These are phyloP conservation scores for Paracoccidioides lutzii DNA, from an alignment of 2,329 filamentous ascomycete genomes.

Conservation along the genomic window DNA sequence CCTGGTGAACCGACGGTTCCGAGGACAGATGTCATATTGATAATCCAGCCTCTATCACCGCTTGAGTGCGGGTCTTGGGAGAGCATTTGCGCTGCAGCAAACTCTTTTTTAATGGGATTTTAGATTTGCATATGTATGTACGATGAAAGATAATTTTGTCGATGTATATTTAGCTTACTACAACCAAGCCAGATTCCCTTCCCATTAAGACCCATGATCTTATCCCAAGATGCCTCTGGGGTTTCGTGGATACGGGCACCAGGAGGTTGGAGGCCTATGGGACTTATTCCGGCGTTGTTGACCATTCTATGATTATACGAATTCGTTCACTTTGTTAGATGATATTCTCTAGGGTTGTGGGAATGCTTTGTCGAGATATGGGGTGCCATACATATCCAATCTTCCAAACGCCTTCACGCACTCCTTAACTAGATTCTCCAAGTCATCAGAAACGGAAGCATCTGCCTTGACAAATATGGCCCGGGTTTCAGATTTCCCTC, in stretches of 20 bases:
- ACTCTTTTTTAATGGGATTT: conserved; percentile 12
- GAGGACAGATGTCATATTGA: conserved; percentile 23
- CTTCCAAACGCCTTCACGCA: conserved; percentile 28
- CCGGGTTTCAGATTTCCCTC: conserved; percentile 17
- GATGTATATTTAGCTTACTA: conserved; percentile 12
- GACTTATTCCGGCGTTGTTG: conserved; percentile 39
- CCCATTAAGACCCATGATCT: conserved; percentile 24
- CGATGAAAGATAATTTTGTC: background rate
- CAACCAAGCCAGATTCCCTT: conserved; percentile 32
- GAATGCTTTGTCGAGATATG: no score
- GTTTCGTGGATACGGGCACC: conserved; percentile 34
- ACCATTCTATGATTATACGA: conserved; percentile 24
- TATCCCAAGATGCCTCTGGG: conserved; percentile 35
- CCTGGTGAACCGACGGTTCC: conserved; percentile 17
- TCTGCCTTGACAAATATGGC: conserved; percentile 34
- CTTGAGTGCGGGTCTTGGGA: conserved; percentile 22
- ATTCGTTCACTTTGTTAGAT: background rate
- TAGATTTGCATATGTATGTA: background rate
- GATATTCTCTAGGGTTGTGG: background rate
- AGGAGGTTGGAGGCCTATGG: conserved; percentile 5
- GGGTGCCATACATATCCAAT: conserved; percentile 32
- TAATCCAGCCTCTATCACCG: conserved; percentile 26
- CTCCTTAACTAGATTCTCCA: conserved; percentile 26
- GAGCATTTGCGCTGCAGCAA: conserved; percentile 29
- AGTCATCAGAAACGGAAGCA: conserved; percentile 25